A percentile compares a stretch with the other conserved stretches of the same genome.
Conservation (phyloP, 257 asterid genomes). For the Buddleja alternifolia region DNA sequence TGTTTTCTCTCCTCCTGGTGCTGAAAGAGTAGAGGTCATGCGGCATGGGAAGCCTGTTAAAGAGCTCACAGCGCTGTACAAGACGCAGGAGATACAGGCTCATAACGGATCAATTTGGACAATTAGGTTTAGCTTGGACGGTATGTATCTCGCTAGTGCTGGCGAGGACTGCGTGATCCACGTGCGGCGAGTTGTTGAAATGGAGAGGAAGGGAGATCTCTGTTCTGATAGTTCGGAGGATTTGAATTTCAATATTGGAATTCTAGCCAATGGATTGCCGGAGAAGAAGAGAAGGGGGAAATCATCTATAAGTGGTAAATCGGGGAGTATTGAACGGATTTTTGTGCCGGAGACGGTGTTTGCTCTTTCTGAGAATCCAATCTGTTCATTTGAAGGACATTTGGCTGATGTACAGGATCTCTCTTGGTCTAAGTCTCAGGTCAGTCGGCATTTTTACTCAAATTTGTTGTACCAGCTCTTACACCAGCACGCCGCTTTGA, state of each 20-base stretch:
- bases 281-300: conserved; percentile 90
- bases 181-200: conserved; percentile 86
- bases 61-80: conserved; percentile 84
- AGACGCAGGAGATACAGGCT: conserved; percentile 91
- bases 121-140: conserved; percentile 94
- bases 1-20: conserved; percentile 82
- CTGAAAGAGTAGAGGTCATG: conserved; percentile 75
- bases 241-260: conserved; percentile 70
- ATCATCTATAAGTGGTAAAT: conserved; percentile 82
- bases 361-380: conserved; percentile 80
- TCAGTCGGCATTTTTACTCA: conserved; percentile 39
- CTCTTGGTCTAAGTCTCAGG: conserved; percentile 99
- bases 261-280: conserved; percentile 82
- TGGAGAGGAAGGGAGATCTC: conserved; percentile 86
- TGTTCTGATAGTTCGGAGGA: conserved; percentile 76
- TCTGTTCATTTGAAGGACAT: conserved; percentile 91
- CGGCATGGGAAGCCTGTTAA: conserved; percentile 89
- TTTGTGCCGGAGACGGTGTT: conserved; percentile 84
- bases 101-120: conserved; percentile 96
- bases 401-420: conserved; percentile 84
- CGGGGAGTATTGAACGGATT: conserved; percentile 75
- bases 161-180: conserved; percentile 97
- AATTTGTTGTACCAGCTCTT: neutral
- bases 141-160: conserved; percentile 96
- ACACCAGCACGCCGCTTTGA: no score